phyloP scores from a whole-genome alignment of 169 alveolate genomes.

The Theileria orientalis region DNA sequence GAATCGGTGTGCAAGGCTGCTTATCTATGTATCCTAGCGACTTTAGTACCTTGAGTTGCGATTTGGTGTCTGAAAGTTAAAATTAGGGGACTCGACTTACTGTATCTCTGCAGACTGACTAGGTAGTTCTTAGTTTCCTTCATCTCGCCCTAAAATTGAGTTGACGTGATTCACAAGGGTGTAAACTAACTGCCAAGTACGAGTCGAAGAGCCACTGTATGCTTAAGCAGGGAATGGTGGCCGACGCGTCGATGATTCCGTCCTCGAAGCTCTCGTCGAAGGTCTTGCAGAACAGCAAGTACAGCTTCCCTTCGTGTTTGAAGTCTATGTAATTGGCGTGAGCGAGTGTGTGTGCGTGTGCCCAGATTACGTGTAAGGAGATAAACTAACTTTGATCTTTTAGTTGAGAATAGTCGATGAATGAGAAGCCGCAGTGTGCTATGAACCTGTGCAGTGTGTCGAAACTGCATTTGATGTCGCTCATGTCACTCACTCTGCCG shows the following conservation, averaged over 20 bases:
- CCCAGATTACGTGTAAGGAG: too few relatives aligned
- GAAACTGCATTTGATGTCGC: conserved; percentile 24
- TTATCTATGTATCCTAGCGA: too few relatives aligned
- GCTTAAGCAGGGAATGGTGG: conserved; percentile 37
- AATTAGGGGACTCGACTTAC: background rate
- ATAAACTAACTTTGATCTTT: conserved; percentile 2
- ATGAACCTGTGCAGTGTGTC: conserved; percentile 45
- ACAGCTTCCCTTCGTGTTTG: conserved; percentile 18
- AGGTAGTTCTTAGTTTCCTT: conserved; percentile 49
- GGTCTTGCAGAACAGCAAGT: conserved; percentile 29
- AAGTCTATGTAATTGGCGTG: background rate
- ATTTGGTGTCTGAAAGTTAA: background rate
- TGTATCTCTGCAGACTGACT: conserved; percentile 16
- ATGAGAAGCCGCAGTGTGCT: conserved; percentile 59
- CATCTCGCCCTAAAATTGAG: conserved; percentile 31
- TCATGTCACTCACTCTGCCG: background rate
- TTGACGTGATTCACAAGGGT: background rate
- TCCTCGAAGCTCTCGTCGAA: conserved; percentile 34
- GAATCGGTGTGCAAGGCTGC: too few relatives aligned
- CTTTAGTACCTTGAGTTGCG: background rate
- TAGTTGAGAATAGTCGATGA: background rate
- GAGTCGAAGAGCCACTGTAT: conserved; percentile 54
- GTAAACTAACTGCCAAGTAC: background rate
- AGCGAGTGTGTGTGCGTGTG: background rate
- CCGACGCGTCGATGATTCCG: conserved; percentile 7